Base-by-base conservation (phyloP, 139 green algal genomes). In the Mesostigma viride region DNA sequence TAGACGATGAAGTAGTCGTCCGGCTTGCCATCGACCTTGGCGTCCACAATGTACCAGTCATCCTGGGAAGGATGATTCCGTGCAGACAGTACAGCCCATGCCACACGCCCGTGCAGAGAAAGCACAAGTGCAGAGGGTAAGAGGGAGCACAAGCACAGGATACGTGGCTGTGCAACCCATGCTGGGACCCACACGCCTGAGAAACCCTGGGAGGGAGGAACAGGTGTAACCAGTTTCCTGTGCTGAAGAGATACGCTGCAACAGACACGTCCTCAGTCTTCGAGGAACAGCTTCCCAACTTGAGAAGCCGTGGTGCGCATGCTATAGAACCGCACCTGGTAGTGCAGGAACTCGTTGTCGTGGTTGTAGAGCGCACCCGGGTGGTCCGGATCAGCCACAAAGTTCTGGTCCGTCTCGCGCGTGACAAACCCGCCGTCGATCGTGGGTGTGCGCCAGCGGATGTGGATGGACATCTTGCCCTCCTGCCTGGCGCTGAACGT, bases 1-100 rank as follows among this genome's bases (percentile, higher is more conserved):
- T 92, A 94, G n/a, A 95, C 76, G 35, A 91, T 71, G 3, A 85
- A 71, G 58, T 90, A 95, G 33, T 85, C 71, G 64, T 92, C 80
- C 5, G 83, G 79, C 64, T 88, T 88, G 34, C 35, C 45, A 14
- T 69, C 68, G 3, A 58, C 46, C 32, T 57, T 83, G 1, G 65
- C 74, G 32, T 32, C 59, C 4, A 94, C 51, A n/a, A 94, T 81
- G 74, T 90, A 93, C 82, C 80, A 80, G 74, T 69, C 8, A 24
- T 61, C 60, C 34, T 26, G 8, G 22, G 45, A n/a, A n/a, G n/a
- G n/a, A n/a, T n/a, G n/a, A n/a, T n/a, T n/a, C n/a, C n/a, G n/a
- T n/a, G n/a, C n/a, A n/a, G n/a, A n/a, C n/a, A n/a, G n/a, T n/a
- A n/a, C n/a, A n/a, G n/a, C n/a, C n/a, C n/a, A n/a, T n/a, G n/a